These are phyloP conservation scores for Talaromyces sp. DNA, from an alignment of 2,329 filamentous ascomycete genomes.

Conservation along the genomic window DNA sequence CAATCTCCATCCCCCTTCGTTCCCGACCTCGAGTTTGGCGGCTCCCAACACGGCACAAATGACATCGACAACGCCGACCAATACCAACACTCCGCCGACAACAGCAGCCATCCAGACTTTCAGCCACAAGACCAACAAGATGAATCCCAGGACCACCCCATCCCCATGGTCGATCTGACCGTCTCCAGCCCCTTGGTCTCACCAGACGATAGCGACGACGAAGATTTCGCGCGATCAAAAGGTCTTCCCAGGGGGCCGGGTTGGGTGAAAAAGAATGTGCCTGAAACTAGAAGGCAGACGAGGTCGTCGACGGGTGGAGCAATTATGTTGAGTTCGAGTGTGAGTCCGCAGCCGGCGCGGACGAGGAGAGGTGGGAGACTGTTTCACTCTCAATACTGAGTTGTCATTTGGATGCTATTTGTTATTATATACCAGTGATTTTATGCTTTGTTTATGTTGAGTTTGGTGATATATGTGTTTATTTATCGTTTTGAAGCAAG, in stretches of 20 bases:
- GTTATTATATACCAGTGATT: constrained; percentile 17
- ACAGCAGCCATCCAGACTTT: neutral
- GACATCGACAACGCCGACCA: neutral
- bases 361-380: neutral
- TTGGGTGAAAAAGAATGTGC: constrained; percentile 29
- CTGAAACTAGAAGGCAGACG: constrained; percentile 16
- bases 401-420: neutral
- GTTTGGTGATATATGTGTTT: neutral
- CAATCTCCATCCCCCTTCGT: neutral
- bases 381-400: neutral
- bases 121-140: neutral
- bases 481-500: neutral
- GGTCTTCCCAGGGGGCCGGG: constrained; percentile 28
- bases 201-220: constrained; percentile 27
- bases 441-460: neutral
- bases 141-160: constrained; percentile 8
- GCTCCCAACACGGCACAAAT: neutral
- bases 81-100: constrained; percentile 6
- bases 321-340: constrained; percentile 12
- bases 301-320: constrained; percentile 20
- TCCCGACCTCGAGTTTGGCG: neutral
- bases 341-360: constrained; percentile 5
- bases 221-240: constrained; percentile 30
- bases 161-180: constrained; percentile 35
- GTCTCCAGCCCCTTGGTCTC: constrained; percentile 33